A percentile compares a stretch with the other conserved stretches of the same genome.
Conservation (phyloP, 106 monocot genomes). For the Dioscorea zingiberensis region DNA sequence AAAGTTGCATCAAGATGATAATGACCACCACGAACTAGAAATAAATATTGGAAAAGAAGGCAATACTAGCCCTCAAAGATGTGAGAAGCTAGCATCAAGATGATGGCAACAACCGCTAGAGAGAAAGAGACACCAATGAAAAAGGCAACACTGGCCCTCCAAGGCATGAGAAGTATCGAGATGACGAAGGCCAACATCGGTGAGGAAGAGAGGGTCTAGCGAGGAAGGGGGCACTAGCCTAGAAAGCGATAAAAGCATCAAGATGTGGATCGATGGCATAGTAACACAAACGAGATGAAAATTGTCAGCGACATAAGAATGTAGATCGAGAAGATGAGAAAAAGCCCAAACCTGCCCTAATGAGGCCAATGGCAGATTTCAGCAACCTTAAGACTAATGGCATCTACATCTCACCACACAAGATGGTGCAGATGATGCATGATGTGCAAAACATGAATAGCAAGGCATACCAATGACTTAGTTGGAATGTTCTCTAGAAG, state of each 20-base stretch:
- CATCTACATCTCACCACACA: constrained; percentile 73
- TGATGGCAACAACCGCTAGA: background rate
- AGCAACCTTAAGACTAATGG: constrained; percentile 58
- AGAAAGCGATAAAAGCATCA: background rate
- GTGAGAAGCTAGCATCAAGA: background rate
- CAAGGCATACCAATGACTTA: constrained; percentile 76
- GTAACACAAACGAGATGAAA: background rate
- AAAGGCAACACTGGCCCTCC: background rate
- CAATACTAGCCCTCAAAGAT: background rate
- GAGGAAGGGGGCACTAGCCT: background rate
- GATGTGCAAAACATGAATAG: constrained; percentile 79
- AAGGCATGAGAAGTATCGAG: background rate
- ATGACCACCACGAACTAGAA: background rate
- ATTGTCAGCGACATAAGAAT: background rate
- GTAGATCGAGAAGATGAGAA: constrained; percentile 3
- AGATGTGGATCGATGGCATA: background rate
- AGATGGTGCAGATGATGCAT: constrained; percentile 85
- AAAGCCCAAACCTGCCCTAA: constrained; percentile 10
- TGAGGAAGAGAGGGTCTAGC: background rate
- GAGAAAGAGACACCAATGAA: background rate
- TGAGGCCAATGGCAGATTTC: constrained; percentile 26
- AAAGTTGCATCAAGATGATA: background rate
- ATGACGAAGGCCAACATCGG: background rate
- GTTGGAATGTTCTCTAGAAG: constrained; percentile 89
- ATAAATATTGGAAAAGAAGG: background rate